phyloP scores from a whole-genome alignment of 208 protist genomes.

The Acanthamoeba royreba region DNA sequence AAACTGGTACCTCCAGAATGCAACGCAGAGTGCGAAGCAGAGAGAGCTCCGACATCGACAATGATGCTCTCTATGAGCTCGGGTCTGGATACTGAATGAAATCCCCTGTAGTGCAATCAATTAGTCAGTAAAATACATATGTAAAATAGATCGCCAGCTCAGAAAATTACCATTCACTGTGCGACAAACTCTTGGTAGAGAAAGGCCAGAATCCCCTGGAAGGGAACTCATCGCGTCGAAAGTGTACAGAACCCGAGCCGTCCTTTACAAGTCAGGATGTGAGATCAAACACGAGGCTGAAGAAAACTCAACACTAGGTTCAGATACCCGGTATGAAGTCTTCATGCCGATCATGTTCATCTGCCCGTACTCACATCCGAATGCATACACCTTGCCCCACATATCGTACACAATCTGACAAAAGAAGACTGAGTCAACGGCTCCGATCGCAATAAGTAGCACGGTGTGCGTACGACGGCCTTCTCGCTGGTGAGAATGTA shows the following conservation, averaged over 20 bases:
- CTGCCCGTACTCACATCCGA: constrained; percentile 29
- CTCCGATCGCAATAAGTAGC: no score
- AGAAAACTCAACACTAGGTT: background rate
- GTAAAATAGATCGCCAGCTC: background rate
- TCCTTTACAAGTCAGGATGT: background rate
- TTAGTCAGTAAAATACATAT: background rate
- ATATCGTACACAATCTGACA: background rate
- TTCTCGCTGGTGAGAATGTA: constrained; percentile 15
- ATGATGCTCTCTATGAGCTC: constrained; percentile 17
- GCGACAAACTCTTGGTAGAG: background rate
- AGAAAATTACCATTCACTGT: background rate
- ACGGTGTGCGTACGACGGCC: background rate
- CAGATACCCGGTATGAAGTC: background rate
- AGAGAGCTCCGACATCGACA: background rate
- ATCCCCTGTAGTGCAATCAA: background rate
- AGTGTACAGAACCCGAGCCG: background rate
- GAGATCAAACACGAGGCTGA: background rate
- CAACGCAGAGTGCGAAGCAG: background rate
- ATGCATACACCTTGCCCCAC: background rate
- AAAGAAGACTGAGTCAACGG: background rate
- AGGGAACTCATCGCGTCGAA: background rate
- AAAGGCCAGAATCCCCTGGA: constrained; percentile 1
- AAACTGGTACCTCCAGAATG: background rate
- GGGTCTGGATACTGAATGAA: background rate
- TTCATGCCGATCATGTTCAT: constrained; percentile 47